Percentiles rank a stretch among this genome's conserved stretches.
Evolutionary conservation across 352 stramenopile genomes (phyloP).

Genomic region (Phytophthora sojae): DNA sequence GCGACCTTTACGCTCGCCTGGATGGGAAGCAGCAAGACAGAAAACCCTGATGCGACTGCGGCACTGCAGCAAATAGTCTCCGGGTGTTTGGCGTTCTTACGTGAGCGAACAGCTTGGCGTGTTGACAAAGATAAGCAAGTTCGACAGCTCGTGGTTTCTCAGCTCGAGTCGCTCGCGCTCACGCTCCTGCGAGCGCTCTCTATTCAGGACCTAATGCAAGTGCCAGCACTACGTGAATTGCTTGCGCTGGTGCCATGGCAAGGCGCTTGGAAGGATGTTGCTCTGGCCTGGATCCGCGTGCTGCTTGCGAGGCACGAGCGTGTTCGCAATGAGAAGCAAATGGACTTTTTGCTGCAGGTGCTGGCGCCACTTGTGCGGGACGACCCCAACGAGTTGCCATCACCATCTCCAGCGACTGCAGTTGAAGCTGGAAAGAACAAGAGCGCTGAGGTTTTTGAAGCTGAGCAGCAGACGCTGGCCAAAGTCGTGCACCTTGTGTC

Average conservation of each 20-base stretch:
- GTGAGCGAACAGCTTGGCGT: conserved; percentile 34
- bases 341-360: conserved; percentile 72
- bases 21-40: conserved; percentile 14
- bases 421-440: conserved; percentile 22
- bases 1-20: conserved; percentile 59
- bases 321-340: conserved; percentile 45
- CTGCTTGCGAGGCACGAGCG: conserved; percentile 52
- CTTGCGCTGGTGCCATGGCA: conserved; percentile 60
- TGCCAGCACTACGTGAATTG: conserved; percentile 49
- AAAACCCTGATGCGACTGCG: conserved; percentile 21
- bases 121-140: conserved; percentile 39
- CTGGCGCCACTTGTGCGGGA: conserved; percentile 93
- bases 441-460: conserved; percentile 63
- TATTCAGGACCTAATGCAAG: conserved; percentile 46
- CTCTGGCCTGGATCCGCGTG: conserved; percentile 55
- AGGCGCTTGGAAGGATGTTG: conserved; percentile 60
- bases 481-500: conserved; percentile 95
- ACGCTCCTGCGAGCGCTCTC: conserved; percentile 45
- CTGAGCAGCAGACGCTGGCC: conserved; percentile 92
- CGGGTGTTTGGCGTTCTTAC: conserved; percentile 37
- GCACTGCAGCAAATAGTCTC: conserved; percentile 43
- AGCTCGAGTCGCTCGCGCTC: conserved; percentile 38
- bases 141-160: conserved; percentile 31
- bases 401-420: conserved; percentile 7
- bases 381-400: conserved; percentile 54